Base-by-base conservation (phyloP, 2,329 filamentous ascomycete genomes). In the Fusarium sp. region DNA sequence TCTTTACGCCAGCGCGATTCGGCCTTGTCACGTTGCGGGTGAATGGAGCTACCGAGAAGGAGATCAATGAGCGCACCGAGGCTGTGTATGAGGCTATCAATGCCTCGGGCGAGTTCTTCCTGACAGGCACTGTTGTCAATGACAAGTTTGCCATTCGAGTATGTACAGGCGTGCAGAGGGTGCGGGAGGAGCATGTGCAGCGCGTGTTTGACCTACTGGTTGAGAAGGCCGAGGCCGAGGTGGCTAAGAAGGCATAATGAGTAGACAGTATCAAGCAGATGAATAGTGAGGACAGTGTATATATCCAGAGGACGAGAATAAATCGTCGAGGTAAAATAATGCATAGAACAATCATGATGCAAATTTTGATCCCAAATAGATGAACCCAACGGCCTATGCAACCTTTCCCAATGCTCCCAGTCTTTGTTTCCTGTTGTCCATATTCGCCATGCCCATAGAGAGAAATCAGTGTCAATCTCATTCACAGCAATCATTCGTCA, bases 101-200 rank as follows among this genome's bases (percentile, higher is more conserved):
- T 74, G 83, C 84, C 4, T 83, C 87, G 8, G 94, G 94, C 1
- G 89, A 94, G 79, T 92, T 97, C 60, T 98, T 94, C 80, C 82
- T 98, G 27, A 98, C 94, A 0, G 91, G 90, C 43, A 92, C 91
- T 2, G 88, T 94, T 6, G 86, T 97, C 12, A 89, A 88, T 9
- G 92, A 90, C 1, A 85, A 90, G 18, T 94, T 94, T 79, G 91
- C 92, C 2, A 97, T 98, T 65, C 86, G 95, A 0, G 89, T 98
- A 39, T 91, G 95, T 23, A 94, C 93, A 60, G 91, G 88, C 1
- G 79, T 77, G n/a, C 93, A 92, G 73, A 83, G 88, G 27, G 83
- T 88, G 41, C 89, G 91, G 0, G 90, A 95, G 78, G 91, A 93
- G 80, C 92, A 94, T 78, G 81, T 98, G 5, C 84, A 89, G 65